A percentile compares a stretch with the other conserved stretches of the same genome.
Evolutionary conservation across 2,329 filamentous ascomycete species (phyloP).

Genomic region (Ascochyta lentis): DNA sequence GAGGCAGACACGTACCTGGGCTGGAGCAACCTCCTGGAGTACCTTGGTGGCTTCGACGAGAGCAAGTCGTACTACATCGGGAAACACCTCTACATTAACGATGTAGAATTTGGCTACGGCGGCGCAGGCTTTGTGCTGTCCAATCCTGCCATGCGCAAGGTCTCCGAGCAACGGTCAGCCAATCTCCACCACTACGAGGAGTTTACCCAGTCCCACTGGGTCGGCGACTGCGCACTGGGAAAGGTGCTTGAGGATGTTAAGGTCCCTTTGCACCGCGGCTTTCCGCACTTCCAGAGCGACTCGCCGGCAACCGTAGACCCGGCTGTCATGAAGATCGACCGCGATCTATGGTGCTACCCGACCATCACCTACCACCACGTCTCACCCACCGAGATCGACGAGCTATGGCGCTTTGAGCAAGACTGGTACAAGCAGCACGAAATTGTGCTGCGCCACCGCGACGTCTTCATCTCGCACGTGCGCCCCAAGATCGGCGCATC

Average conservation of each 20-base stretch:
- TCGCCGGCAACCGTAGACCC: conserved; percentile 52
- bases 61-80: conserved; percentile 53
- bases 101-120: conserved; percentile 54
- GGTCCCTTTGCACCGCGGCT: conserved; percentile 47
- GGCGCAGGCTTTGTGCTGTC: conserved; percentile 55
- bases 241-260: conserved; percentile 48
- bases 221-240: conserved; percentile 49
- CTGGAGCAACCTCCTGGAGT: conserved; percentile 51
- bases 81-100: conserved; percentile 53
- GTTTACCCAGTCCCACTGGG: conserved; percentile 46
- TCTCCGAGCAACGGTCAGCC: conserved; percentile 39
- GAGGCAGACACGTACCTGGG: conserved; percentile 48
- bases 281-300: conserved; percentile 56
- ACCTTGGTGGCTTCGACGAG: conserved; percentile 49
- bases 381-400: conserved; percentile 44
- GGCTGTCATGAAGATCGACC: conserved; percentile 41
- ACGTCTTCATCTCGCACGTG: conserved; percentile 46
- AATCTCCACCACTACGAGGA: conserved; percentile 45
- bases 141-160: conserved; percentile 49
- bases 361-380: conserved; percentile 53
- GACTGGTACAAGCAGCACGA: conserved; percentile 47
- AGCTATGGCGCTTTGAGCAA: conserved; percentile 50
- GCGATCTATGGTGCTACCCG: conserved; percentile 53
- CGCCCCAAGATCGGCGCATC: conserved; percentile 36
- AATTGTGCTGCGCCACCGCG: conserved; percentile 46